These are phyloP conservation scores for Leishmania tropica DNA, from an alignment of 208 protist species.

Conservation along the genomic window DNA sequence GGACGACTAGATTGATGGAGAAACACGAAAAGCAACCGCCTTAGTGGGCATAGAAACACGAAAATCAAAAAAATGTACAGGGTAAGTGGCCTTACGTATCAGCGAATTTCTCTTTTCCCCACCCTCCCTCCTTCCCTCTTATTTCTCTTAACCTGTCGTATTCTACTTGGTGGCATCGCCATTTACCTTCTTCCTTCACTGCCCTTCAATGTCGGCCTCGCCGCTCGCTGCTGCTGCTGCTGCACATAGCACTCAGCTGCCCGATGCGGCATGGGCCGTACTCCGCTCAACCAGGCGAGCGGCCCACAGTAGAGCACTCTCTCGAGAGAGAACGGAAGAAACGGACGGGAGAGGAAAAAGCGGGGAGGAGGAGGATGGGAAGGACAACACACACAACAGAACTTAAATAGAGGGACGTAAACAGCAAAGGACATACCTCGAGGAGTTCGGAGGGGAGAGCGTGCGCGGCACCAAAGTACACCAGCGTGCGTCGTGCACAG, in stretches of 20 bases:
- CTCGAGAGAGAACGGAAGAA: conserved; percentile 9
- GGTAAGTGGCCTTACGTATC: conserved; percentile 15
- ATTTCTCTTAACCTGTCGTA: background rate
- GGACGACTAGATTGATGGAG: background rate
- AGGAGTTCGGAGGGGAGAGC: background rate
- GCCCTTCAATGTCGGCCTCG: background rate
- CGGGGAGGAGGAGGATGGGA: background rate
- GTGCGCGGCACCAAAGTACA: background rate
- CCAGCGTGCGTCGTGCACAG: background rate
- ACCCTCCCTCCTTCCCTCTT: background rate
- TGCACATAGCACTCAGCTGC: background rate
- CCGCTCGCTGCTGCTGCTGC: background rate
- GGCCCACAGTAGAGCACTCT: background rate
- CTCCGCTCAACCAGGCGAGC: background rate
- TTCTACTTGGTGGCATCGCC: background rate
- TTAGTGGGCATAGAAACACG: background rate
- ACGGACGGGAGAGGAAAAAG: background rate
- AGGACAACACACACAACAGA: background rate
- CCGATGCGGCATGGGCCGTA: background rate
- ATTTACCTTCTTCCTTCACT: background rate
- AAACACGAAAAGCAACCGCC: background rate
- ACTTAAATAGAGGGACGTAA: background rate
- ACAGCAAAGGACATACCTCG: conserved; percentile 7
- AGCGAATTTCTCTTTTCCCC: background rate
- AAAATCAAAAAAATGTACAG: conserved; percentile 28